phyloP scores from a whole-genome alignment of 129 eudicot genomes.

The Ambrosia artemisiifolia region DNA sequence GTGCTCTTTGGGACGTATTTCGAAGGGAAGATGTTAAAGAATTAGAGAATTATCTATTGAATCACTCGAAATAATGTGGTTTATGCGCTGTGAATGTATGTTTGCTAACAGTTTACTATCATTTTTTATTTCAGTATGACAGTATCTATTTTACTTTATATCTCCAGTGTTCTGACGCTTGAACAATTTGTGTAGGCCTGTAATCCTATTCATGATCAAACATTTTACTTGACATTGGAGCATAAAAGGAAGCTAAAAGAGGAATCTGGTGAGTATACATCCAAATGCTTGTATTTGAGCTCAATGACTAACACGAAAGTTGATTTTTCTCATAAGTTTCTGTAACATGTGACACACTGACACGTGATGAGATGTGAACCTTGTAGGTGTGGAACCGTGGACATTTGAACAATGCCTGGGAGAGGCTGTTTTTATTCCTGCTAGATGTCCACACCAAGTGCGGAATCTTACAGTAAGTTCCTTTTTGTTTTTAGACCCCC shows the following conservation, averaged over 20 bases:
- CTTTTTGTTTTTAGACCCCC: too few relatives aligned
- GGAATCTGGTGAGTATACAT: constrained; percentile 50
- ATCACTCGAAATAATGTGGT: constrained; percentile 57
- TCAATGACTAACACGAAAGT: constrained; percentile 60
- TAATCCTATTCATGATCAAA: constrained; percentile 70
- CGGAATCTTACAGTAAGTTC: constrained; percentile 55
- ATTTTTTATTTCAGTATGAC: background rate
- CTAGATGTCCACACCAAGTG: constrained; percentile 81
- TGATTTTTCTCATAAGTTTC: background rate
- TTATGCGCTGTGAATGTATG: background rate
- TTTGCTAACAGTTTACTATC: constrained; percentile 4
- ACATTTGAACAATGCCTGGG: constrained; percentile 64
- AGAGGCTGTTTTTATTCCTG: constrained; percentile 75
- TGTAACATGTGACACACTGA: background rate
- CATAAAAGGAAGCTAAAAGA: constrained; percentile 74
- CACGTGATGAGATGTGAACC: background rate
- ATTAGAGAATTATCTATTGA: constrained; percentile 44
- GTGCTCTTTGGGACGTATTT: constrained; percentile 87
- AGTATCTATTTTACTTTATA: background rate
- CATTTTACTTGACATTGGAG: constrained; percentile 64
- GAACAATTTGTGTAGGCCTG: constrained; percentile 35
- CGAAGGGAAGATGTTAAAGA: constrained; percentile 66
- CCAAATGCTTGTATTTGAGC: constrained; percentile 12
- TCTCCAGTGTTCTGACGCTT: background rate
- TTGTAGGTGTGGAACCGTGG: constrained; percentile 67